phyloP scores from a whole-genome alignment of 1,284 basidiomycete species.

The Boletellus deceptivus region DNA sequence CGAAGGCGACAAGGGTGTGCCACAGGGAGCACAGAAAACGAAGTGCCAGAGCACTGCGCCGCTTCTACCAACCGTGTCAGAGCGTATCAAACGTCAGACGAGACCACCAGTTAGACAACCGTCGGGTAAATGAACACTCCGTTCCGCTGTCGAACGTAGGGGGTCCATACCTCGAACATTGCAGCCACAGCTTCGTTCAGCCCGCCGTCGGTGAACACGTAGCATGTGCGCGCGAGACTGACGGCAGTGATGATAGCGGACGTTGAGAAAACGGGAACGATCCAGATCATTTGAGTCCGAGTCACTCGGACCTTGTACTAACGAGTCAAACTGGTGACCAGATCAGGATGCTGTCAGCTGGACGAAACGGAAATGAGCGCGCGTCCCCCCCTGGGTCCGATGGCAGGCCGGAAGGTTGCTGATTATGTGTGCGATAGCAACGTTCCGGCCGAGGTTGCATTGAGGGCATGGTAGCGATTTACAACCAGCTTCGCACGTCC shows the following conservation, averaged over 20 bases:
- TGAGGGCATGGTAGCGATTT: not conserved
- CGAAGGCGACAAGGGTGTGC: too few relatives aligned
- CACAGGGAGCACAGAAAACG: too few relatives aligned
- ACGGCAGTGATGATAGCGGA: constrained; percentile 1
- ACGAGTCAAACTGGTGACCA: not conserved
- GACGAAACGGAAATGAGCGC: not conserved
- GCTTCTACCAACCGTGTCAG: too few relatives aligned
- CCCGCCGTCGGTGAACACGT: not conserved
- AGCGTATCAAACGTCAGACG: too few relatives aligned
- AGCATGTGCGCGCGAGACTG: not conserved
- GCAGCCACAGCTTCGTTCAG: not conserved
- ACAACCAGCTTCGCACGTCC: not conserved
- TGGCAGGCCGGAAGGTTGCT: not conserved
- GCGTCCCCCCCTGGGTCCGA: not conserved
- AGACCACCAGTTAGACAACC: too few relatives aligned
- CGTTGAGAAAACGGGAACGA: not conserved
- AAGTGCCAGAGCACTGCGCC: too few relatives aligned
- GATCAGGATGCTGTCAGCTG: constrained; percentile 1
- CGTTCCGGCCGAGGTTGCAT: not conserved
- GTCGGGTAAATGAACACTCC: too few relatives aligned
- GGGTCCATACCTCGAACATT: not conserved
- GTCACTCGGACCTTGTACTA: not conserved
- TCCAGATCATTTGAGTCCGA: not conserved
- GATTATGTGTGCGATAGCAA: not conserved
- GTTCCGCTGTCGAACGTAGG: too few relatives aligned